phyloP scores from a whole-genome alignment of 2,329 filamentous ascomycete species.

The Chaetomium sp. region DNA sequence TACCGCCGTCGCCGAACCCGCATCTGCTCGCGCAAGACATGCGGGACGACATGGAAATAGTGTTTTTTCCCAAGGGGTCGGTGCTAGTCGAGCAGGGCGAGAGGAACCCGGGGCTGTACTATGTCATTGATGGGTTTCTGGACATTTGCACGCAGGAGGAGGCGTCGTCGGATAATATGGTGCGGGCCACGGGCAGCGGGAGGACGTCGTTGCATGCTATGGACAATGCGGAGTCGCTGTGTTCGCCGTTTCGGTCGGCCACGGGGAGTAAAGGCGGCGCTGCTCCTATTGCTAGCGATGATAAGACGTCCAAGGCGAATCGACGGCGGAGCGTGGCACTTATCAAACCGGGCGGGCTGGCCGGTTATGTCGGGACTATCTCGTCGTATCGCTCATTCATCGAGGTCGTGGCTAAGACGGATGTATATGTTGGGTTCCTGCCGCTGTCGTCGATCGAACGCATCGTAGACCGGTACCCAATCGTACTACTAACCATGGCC shows the following conservation, averaged over 20 bases:
- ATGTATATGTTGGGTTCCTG: constrained; percentile 95
- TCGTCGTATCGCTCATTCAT: constrained; percentile 95
- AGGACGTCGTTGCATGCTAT: constrained; percentile 31
- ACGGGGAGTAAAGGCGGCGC: constrained; percentile 19
- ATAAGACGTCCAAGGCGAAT: constrained; percentile 40
- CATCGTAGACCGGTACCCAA: constrained; percentile 87
- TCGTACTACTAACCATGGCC: constrained; percentile 89
- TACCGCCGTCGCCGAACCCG: constrained; percentile 55
- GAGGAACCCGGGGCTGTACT: constrained; percentile 92
- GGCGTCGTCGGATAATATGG: constrained; percentile 41
- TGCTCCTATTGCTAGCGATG: constrained; percentile 30
- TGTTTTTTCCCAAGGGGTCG: constrained; percentile 91
- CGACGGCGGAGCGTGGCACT: constrained; percentile 68
- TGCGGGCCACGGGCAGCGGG: constrained; percentile 31
- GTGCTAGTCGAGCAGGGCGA: constrained; percentile 95
- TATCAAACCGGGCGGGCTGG: constrained; percentile 89
- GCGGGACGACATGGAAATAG: constrained; percentile 89
- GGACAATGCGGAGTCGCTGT: constrained; percentile 28
- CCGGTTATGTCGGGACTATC: constrained; percentile 89
- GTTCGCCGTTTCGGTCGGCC: constrained; percentile 3
- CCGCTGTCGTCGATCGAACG: constrained; percentile 79
- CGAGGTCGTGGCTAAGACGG: constrained; percentile 93
- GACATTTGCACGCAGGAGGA: constrained; percentile 81
- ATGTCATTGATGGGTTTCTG: constrained; percentile 93
- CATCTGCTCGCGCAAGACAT: constrained; percentile 69